phyloP scores from a whole-genome alignment of 1,284 basidiomycete genomes.

The Stygiomarasmius scandens region DNA sequence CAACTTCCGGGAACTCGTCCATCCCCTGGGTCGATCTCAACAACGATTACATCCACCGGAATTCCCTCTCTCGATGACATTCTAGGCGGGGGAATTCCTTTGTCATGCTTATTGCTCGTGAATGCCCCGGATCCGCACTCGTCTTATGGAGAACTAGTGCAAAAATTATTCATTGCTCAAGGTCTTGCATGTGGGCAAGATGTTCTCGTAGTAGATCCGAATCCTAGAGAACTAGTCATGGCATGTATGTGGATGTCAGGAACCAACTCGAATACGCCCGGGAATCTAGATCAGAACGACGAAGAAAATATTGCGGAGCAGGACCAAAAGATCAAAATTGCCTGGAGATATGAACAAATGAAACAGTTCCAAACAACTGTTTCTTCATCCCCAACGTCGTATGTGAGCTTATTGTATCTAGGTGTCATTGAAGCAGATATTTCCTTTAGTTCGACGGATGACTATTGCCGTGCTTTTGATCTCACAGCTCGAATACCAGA shows the following conservation, averaged over 20 bases:
- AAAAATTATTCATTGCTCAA: slow-evolving; percentile 89
- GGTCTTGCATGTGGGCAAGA: slow-evolving; percentile 77
- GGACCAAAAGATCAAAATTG: slow-evolving; percentile 75
- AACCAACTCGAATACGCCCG: slow-evolving; percentile 23
- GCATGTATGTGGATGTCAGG: slow-evolving; percentile 81
- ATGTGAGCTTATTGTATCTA: slow-evolving; percentile 36
- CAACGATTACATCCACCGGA: slow-evolving; percentile 81
- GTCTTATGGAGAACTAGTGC: slow-evolving; percentile 84
- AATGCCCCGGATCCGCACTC: slow-evolving; percentile 84
- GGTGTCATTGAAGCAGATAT: slow-evolving; percentile 17
- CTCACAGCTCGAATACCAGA: slow-evolving; percentile 63
- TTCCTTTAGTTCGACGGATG: slow-evolving; percentile 49
- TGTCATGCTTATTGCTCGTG: slow-evolving; percentile 75
- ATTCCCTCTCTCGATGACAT: slow-evolving; percentile 96
- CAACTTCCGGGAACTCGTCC: slow-evolving; percentile 62
- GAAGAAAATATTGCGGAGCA: slow-evolving; percentile 31
- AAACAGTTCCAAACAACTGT: slow-evolving; percentile 91
- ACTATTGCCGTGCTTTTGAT: slow-evolving; percentile 76
- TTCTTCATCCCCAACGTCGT: slow-evolving; percentile 40
- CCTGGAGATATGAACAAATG: slow-evolving; percentile 95
- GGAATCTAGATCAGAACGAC: slow-evolving; percentile 39
- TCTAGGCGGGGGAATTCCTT: slow-evolving; percentile 89
- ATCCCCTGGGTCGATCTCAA: slow-evolving; percentile 64
- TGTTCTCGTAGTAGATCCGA: slow-evolving; percentile 61
- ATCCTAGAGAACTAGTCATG: slow-evolving; percentile 56